A percentile compares a stretch with the other conserved stretches of the same genome.
Conservation (phyloP, 2,329 filamentous ascomycete species). For the Fusarium sp. region DNA sequence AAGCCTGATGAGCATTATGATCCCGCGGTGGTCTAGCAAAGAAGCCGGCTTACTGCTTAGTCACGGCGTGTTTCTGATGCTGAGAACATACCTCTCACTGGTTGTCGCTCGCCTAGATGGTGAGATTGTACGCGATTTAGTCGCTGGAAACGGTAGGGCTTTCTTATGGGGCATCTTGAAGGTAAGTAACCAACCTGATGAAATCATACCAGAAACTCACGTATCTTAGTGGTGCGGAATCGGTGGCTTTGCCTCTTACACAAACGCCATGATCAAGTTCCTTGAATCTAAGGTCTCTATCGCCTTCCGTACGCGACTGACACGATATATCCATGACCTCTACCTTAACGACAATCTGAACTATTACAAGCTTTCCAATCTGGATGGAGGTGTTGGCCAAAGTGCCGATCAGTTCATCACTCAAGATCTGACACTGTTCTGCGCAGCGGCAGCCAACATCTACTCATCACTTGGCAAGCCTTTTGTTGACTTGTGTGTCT, state of each 20-base stretch:
- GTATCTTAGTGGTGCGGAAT: conserved; percentile 83
- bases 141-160: conserved; percentile 89
- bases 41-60: conserved; percentile 91
- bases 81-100: conserved; percentile 92
- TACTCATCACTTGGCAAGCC: conserved; percentile 99
- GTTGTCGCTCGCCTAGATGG: conserved; percentile 93
- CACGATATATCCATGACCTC: conserved; percentile 95
- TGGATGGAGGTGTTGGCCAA: conserved; percentile 92
- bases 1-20: conserved; percentile 96
- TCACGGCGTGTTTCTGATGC: conserved; percentile 88
- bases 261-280: conserved; percentile 99
- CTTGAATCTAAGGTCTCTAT: conserved; percentile 98
- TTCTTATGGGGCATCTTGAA: conserved; percentile 92
- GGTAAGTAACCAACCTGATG: conserved; percentile 52
- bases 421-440: conserved; percentile 95
- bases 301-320: conserved; percentile 93
- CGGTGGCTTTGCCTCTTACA: conserved; percentile 93
- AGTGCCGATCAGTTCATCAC: conserved; percentile 97
- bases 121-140: conserved; percentile 94
- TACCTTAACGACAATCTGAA: conserved; percentile 95
- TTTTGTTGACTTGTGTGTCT: conserved; percentile 95
- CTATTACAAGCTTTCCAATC: conserved; percentile 93
- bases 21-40: conserved; percentile 94
- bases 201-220: neutral
- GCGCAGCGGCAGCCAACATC: conserved; percentile 87